Percentiles rank a stretch among this genome's conserved stretches.
These are phyloP conservation scores for Metschnikowia bowlesiae DNA, from an alignment of 805 yeast species.

Conservation along the genomic window DNA sequence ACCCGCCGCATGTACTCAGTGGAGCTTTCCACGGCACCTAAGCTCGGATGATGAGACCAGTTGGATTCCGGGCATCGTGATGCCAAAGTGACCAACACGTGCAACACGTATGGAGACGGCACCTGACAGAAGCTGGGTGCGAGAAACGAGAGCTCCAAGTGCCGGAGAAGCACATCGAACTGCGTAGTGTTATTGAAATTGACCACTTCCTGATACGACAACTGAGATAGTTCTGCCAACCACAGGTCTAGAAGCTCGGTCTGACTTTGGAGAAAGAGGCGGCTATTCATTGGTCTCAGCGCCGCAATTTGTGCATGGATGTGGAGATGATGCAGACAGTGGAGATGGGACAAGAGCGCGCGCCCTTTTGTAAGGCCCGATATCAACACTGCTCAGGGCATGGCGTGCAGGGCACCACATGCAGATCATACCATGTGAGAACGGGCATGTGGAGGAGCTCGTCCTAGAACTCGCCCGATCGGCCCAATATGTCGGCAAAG, in stretches of 20 bases:
- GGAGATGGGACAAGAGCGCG: neutral
- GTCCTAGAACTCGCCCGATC: conserved; percentile 32
- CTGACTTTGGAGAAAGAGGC: conserved; percentile 16
- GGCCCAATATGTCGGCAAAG: conserved; percentile 40
- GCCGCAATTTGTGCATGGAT: no score
- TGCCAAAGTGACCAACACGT: conserved; percentile 30
- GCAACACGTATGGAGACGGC: conserved; percentile 26
- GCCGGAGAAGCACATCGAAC: conserved; percentile 26
- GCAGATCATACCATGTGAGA: no score
- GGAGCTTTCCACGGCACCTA: conserved; percentile 21
- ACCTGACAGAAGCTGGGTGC: conserved; percentile 10
- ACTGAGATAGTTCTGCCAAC: conserved; percentile 19
- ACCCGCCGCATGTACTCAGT: conserved; percentile 19
- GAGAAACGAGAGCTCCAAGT: conserved; percentile 20
- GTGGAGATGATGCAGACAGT: neutral
- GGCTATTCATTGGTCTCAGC: neutral
- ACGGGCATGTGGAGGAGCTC: no score
- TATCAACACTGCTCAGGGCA: no score
- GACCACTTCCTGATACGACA: conserved; percentile 8
- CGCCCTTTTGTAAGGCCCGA: neutral
- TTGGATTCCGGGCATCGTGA: conserved; percentile 24
- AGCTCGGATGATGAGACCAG: conserved; percentile 20
- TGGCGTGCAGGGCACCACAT: no score
- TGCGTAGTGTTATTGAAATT: conserved; percentile 26
- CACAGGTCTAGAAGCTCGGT: conserved; percentile 19